Evolutionary conservation across 2,329 filamentous ascomycete genomes (phyloP).

Genomic region (Exophiala spinifera): DNA sequence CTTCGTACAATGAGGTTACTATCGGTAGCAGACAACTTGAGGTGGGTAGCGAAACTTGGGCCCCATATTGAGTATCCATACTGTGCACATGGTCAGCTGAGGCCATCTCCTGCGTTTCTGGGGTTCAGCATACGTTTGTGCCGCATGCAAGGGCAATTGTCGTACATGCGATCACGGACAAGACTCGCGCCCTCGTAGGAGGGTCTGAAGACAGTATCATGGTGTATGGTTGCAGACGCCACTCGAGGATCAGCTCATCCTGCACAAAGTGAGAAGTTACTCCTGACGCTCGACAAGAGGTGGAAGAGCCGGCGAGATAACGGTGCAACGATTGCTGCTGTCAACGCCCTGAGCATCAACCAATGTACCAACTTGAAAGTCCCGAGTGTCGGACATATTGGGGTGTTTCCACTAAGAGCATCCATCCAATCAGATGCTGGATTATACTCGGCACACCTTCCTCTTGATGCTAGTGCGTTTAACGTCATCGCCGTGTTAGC

Average conservation of each 20-base stretch:
- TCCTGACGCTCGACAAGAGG: neutral
- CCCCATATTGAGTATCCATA: slow-evolving; percentile 99
- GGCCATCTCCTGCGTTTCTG: neutral
- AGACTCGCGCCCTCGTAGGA: slow-evolving; percentile 57
- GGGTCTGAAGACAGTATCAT: slow-evolving; percentile 22
- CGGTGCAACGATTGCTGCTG: neutral
- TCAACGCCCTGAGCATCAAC: neutral
- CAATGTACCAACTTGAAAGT: neutral
- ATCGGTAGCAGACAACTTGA: slow-evolving; percentile 86
- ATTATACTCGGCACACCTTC: neutral
- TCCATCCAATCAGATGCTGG: neutral
- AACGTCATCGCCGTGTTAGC: neutral
- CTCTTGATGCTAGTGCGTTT: neutral
- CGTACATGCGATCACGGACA: slow-evolving; percentile 83
- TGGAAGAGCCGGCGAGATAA: neutral
- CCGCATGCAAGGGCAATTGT: slow-evolving; percentile 83
- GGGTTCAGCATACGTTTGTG: slow-evolving; percentile 67
- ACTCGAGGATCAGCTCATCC: slow-evolving; percentile 9
- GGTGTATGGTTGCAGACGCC: slow-evolving; percentile 1
- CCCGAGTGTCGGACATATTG: neutral
- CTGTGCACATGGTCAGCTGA: slow-evolving; percentile 45
- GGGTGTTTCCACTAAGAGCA: too few species aligned
- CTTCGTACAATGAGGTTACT: slow-evolving; percentile 78
- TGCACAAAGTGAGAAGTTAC: neutral
- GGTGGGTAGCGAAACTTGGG: slow-evolving; percentile 83